Percentiles rank a stretch among this genome's conserved stretches.
Conservation (phyloP, 192 early-diverging fungal genomes). For the Coemansia sp. region DNA sequence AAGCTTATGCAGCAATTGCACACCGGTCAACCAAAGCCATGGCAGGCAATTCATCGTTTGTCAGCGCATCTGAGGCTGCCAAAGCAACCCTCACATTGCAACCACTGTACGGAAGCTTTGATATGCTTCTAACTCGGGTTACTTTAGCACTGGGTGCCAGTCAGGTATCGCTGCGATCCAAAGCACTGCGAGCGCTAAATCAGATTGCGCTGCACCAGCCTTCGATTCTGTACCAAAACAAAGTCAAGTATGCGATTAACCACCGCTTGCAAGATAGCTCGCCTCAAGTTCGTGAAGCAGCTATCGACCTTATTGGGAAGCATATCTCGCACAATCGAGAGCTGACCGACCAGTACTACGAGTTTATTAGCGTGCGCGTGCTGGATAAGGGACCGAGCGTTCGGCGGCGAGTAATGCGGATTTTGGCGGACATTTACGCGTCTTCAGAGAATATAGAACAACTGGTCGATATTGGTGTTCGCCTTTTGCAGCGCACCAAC, state of each 20-base stretch:
- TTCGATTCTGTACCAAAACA: conserved; percentile 58
- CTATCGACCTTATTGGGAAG: conserved; percentile 83
- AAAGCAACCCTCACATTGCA: conserved; percentile 54
- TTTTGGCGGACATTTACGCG: conserved; percentile 72
- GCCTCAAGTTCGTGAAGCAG: conserved; percentile 83
- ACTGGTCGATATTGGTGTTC: conserved; percentile 65
- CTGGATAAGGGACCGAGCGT: conserved; percentile 86
- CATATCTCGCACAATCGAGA: conserved; percentile 66
- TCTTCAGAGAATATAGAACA: conserved; percentile 49
- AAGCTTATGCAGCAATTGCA: conserved; percentile 28
- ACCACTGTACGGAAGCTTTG: conserved; percentile 67
- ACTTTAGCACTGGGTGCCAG: conserved; percentile 62
- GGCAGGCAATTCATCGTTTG: conserved; percentile 10
- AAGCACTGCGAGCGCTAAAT: conserved; percentile 76
- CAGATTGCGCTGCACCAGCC: conserved; percentile 70
- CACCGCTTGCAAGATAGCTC: conserved; percentile 78
- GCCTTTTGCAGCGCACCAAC: conserved; percentile 64
- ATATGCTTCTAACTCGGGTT: conserved; percentile 66
- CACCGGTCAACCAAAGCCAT: conserved; percentile 43
- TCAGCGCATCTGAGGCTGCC: conserved; percentile 33
- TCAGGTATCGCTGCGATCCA: conserved; percentile 68
- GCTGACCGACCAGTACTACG: conserved; percentile 74
- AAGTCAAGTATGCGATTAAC: conserved; percentile 68
- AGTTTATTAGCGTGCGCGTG: conserved; percentile 73
- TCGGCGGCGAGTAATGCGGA: conserved; percentile 79